Base-by-base conservation (phyloP, 2,329 filamentous ascomycete genomes). In the Fusarium brachygibbosum region DNA sequence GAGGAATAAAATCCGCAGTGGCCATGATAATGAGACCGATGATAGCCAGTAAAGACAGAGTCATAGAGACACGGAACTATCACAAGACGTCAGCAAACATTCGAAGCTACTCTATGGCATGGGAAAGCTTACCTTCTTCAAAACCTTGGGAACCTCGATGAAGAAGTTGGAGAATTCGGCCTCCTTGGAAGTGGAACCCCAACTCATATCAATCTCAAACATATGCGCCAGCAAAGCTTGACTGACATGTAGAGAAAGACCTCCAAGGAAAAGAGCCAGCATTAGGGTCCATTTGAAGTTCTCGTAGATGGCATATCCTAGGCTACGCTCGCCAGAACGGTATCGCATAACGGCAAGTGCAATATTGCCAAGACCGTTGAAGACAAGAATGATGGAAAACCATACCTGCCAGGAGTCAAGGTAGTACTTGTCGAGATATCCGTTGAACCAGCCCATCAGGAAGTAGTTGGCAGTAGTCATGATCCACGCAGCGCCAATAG, bases 161-260 rank as follows among this genome's bases (percentile, higher is more conserved):
- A 94, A 95, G 81, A 97, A 97, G 79, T 93, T 92, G 28, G 91
- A 90, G 75, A 91, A 90, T 74, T 93, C 91, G 50, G 88, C 88
- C 81, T 97, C 93, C 81, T 97, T 97, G 40, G 90, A 87, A 0
- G 93, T 97, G 2, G 93, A 89, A 51, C 93, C 93, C 93, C 93
- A 96, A 5, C 87, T 88, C 90, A 96, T 95, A 80, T 96, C 87
- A 76, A 95, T 89, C 81, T 92, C 89, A 77, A 96, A 92, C 87
- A 96, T 93, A 82, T 97, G 93, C 6, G 89, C 86, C 45, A 96
- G 80, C 34, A 97, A 83, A 2, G 93, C 93, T 77, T 94, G 91
- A 31, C 88, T 92, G 49, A 97, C 87, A 80, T 97, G 93, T 35
- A 97, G 86, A 2, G 90, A 92, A 50, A 96, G 84, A 38, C 93